Evolutionary conservation across 345 rosid species (phyloP).

Genomic region (Gossypium mustelinum): DNA sequence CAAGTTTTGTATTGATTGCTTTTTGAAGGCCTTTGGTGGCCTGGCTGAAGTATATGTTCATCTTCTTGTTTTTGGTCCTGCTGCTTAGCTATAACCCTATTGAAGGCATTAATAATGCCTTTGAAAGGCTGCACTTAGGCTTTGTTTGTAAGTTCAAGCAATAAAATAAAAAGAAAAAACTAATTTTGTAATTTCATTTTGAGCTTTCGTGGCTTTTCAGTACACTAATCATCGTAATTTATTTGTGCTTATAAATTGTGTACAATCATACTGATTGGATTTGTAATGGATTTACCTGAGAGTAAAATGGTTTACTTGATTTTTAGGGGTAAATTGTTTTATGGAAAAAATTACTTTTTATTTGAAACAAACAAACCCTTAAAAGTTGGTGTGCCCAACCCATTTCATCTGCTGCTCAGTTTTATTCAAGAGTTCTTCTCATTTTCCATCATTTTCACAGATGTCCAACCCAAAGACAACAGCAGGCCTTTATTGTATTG

Average conservation of each 20-base stretch:
- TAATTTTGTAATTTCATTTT: not conserved
- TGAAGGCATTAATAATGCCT: not conserved
- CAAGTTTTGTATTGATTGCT: slow-evolving; percentile 9
- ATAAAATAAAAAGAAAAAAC: slow-evolving; percentile 1
- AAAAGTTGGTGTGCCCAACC: not conserved
- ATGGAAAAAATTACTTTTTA: too few species aligned
- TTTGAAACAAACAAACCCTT: too few species aligned
- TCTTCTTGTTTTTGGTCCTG: not conserved
- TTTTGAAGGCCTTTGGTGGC: not conserved
- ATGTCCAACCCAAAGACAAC: not conserved
- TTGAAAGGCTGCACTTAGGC: slow-evolving; percentile 8
- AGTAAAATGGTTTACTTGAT: too few species aligned
- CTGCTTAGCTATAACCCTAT: not conserved
- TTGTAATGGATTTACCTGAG: not conserved
- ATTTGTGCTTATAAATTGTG: not conserved
- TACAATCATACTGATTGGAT: not conserved
- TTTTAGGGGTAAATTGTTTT: too few species aligned
- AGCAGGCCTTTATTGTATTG: not conserved
- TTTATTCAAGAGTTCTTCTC: not conserved
- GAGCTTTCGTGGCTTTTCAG: not conserved
- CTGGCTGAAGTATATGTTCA: not conserved
- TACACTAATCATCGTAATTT: not conserved
- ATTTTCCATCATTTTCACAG: not conserved
- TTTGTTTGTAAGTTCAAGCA: slow-evolving; percentile 9
- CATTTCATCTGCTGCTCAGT: not conserved